Percentiles rank a stretch among this genome's conserved stretches.
Conservation (phyloP, 257 asterid species). For the Solanum virginianum region DNA sequence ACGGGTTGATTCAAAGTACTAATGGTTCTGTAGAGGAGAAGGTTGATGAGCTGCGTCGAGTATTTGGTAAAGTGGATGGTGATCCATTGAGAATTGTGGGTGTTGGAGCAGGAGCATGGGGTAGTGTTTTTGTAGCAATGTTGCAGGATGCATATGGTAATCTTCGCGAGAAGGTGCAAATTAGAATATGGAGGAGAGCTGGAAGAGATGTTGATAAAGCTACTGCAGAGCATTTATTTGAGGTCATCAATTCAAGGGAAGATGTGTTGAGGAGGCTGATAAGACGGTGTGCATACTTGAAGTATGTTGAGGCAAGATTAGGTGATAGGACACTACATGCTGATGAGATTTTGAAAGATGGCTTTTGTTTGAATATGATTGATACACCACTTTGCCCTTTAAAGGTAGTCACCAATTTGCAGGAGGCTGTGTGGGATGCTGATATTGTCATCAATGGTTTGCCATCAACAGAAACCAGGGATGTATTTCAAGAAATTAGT, state of each 20-base stretch:
- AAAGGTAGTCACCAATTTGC: constrained; percentile 86
- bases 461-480: constrained; percentile 84
- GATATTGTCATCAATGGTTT: constrained; percentile 78
- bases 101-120: constrained; percentile 92
- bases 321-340: constrained; percentile 80
- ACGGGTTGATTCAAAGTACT: constrained; percentile 33
- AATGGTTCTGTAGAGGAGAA: constrained; percentile 51
- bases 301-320: constrained; percentile 79
- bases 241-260: constrained; percentile 82
- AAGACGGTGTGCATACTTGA: constrained; percentile 71
- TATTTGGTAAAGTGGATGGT: constrained; percentile 48
- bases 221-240: constrained; percentile 70
- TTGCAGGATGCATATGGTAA: constrained; percentile 76
- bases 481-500: constrained; percentile 68
- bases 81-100: constrained; percentile 72
- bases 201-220: constrained; percentile 55
- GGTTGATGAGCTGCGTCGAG: constrained; percentile 51
- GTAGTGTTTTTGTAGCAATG: constrained; percentile 73
- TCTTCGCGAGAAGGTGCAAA: constrained; percentile 57
- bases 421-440: constrained; percentile 96
- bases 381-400: constrained; percentile 86
- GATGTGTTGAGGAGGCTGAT: constrained; percentile 77
- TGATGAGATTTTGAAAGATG: constrained; percentile 78
- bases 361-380: constrained; percentile 81
- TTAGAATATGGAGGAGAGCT: constrained; percentile 75